Evolutionary conservation across 345 rosid genomes (phyloP).

Genomic region (Diplotaxis tenuifolia): DNA sequence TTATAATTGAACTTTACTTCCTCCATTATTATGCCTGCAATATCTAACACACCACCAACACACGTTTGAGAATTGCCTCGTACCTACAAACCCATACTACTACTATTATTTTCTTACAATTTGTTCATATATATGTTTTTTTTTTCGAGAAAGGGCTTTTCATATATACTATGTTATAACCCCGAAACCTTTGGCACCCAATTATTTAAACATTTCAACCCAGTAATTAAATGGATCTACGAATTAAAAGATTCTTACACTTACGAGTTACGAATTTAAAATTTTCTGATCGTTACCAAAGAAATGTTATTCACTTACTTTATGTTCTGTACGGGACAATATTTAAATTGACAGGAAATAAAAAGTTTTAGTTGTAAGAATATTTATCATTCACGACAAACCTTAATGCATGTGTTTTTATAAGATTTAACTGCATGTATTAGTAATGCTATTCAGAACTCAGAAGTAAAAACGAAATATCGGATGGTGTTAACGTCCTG

Average conservation of each 20-base stretch:
- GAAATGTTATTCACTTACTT: neutral
- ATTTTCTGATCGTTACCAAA: neutral
- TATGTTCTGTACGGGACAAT: neutral
- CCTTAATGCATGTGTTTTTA: neutral
- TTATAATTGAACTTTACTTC: neutral
- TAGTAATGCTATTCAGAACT: neutral
- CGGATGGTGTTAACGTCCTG: neutral
- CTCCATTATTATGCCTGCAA: constrained; percentile 33
- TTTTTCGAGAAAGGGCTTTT: no score
- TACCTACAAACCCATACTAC: constrained; percentile 30
- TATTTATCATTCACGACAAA: neutral
- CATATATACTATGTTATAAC: constrained; percentile 4
- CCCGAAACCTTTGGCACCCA: constrained; percentile 12
- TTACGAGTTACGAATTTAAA: neutral
- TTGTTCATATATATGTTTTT: constrained; percentile 16
- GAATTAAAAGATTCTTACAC: neutral
- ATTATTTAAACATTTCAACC: neutral
- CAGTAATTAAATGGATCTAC: constrained; percentile 15
- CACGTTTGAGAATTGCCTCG: constrained; percentile 35
- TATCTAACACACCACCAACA: constrained; percentile 35
- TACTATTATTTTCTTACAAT: constrained; percentile 5
- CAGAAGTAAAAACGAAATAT: neutral
- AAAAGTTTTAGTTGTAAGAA: no score
- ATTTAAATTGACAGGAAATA: neutral
- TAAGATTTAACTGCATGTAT: neutral